Evolutionary conservation across 1,284 basidiomycete genomes (phyloP).

Genomic region (Termitomyces sp.): DNA sequence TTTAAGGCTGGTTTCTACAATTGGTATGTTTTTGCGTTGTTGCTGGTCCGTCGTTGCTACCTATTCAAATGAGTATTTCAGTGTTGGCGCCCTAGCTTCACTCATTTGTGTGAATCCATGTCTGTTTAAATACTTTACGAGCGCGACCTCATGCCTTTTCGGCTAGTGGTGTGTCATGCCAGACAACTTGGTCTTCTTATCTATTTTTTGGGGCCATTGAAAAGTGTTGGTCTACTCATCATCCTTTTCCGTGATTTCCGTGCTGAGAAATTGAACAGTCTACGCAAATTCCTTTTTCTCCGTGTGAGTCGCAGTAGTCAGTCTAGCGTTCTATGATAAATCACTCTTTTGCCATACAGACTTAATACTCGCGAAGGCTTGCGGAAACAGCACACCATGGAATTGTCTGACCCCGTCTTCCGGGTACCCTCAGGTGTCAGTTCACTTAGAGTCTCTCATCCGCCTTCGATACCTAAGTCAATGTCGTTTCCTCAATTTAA

Average conservation of each 20-base stretch:
- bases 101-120: background rate
- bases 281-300: background rate
- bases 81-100: background rate
- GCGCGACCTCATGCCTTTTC: background rate
- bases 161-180: background rate
- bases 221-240: background rate
- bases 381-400: background rate
- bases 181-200: background rate
- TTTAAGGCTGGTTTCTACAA: background rate
- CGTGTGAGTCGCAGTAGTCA: background rate
- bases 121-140: background rate
- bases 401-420: background rate
- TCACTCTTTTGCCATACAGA: background rate
- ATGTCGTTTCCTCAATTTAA: background rate
- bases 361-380: background rate
- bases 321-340: background rate
- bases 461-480: background rate
- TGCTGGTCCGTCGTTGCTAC: background rate
- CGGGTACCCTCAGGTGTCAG: background rate
- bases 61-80: background rate
- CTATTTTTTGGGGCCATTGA: background rate
- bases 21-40: background rate
- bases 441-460: background rate
- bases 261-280: background rate
- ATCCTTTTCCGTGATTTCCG: background rate